phyloP scores from a whole-genome alignment of 306 rosid genomes.

The Casuarina equisetifolia region DNA sequence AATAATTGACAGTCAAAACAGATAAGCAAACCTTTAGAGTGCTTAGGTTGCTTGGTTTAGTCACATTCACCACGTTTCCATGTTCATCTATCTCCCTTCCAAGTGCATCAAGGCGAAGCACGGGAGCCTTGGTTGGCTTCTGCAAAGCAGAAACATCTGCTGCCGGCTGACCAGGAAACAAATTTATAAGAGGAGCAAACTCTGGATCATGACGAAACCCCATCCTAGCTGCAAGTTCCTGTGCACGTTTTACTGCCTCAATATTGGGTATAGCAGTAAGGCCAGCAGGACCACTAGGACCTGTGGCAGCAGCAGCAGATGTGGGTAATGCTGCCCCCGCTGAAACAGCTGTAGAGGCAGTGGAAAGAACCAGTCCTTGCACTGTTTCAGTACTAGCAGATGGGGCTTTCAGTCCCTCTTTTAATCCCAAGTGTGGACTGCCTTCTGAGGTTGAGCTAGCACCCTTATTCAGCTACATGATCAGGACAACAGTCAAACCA shows the following conservation, averaged over 20 bases:
- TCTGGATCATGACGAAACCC: constrained; percentile 96
- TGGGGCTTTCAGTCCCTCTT: constrained; percentile 43
- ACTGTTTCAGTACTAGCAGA: constrained; percentile 32
- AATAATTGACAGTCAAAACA: constrained; percentile 14
- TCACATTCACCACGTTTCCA: constrained; percentile 73
- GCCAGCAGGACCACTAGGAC: constrained; percentile 37
- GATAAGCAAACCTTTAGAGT: constrained; percentile 74
- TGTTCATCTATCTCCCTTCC: constrained; percentile 97
- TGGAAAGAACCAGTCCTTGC: background rate
- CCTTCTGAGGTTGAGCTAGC: constrained; percentile 47
- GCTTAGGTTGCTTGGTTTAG: constrained; percentile 86
- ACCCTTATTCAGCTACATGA: constrained; percentile 64
- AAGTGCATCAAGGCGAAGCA: constrained; percentile 95
- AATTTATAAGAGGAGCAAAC: constrained; percentile 85
- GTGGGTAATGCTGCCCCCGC: constrained; percentile 39
- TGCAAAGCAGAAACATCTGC: constrained; percentile 59
- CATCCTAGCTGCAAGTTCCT: constrained; percentile 90
- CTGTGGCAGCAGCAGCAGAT: constrained; percentile 31
- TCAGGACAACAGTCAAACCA: constrained; percentile 35
- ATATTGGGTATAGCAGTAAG: constrained; percentile 43
- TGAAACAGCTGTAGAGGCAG: constrained; percentile 40
- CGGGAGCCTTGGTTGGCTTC: constrained; percentile 87
- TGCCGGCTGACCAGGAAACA: constrained; percentile 79
- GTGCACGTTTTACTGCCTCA: constrained; percentile 95
- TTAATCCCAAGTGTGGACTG: constrained; percentile 37